Conservation (phyloP, 2,329 filamentous ascomycete species). For the Sporothrix pallida region DNA sequence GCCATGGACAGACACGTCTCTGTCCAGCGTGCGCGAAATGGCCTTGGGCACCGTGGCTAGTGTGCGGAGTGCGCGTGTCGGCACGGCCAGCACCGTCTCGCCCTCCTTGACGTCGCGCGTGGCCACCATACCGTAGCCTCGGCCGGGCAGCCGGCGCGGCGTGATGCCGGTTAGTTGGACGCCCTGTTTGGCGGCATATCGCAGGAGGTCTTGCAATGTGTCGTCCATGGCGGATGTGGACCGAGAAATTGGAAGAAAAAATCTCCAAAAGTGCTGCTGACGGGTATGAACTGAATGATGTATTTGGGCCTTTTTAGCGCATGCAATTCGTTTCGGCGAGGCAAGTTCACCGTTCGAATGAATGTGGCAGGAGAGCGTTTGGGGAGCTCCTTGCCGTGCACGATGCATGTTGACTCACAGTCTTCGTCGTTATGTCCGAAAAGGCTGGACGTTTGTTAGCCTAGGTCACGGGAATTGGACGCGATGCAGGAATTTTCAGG, state of each 20-base stretch:
- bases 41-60: constrained; percentile 62
- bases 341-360: too few relatives aligned
- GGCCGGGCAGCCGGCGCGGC: constrained; percentile 69
- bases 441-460: too few relatives aligned
- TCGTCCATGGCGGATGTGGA: constrained; percentile 28
- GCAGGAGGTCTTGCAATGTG: constrained; percentile 34
- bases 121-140: constrained; percentile 80
- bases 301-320: too few relatives aligned
- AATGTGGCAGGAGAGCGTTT: too few relatives aligned
- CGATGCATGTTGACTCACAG: too few relatives aligned
- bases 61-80: constrained; percentile 67
- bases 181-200: constrained; percentile 70
- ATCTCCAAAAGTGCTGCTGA: not conserved
- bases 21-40: constrained; percentile 59
- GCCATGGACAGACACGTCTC: constrained; percentile 68
- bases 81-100: constrained; percentile 66
- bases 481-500: too few relatives aligned
- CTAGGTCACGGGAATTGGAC: too few relatives aligned
- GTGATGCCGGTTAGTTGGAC: constrained; percentile 70
- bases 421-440: too few relatives aligned
- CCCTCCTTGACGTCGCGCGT: constrained; percentile 68
- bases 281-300: too few relatives aligned
- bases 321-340: too few relatives aligned
- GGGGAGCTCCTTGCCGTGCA: too few relatives aligned
- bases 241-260: not conserved